phyloP scores from a whole-genome alignment of 495 filamentous ascomycete genomes.

The Annulohypoxylon maeteangense region DNA sequence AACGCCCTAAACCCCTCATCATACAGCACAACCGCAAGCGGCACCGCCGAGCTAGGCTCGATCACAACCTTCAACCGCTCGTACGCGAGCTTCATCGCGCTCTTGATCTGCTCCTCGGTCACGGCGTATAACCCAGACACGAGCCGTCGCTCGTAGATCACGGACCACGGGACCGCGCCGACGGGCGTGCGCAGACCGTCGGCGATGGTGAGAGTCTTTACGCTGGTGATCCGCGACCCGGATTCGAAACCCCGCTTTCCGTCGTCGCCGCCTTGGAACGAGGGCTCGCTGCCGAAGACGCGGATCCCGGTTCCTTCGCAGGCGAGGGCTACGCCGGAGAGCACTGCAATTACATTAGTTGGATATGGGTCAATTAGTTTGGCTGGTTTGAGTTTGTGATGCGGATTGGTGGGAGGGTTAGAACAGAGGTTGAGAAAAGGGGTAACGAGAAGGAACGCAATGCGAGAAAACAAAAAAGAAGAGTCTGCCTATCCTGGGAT shows the following conservation, averaged over 20 bases:
- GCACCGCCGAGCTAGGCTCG: conserved; percentile 90
- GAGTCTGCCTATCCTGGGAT: conserved; percentile 18
- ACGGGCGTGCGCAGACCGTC: conserved; percentile 91
- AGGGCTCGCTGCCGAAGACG: conserved; percentile 94
- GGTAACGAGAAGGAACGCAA: background rate
- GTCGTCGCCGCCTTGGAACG: conserved; percentile 87
- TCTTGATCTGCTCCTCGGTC: conserved; percentile 83
- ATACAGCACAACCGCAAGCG: conserved; percentile 82
- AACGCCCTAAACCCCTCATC: conserved; percentile 82
- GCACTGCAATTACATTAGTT: conserved; percentile 63
- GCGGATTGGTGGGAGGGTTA: background rate
- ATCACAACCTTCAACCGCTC: conserved; percentile 93
- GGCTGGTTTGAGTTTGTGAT: background rate
- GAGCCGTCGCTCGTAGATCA: conserved; percentile 79
- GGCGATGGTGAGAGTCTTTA: conserved; percentile 83
- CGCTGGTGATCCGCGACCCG: conserved; percentile 69
- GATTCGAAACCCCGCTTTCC: conserved; percentile 71
- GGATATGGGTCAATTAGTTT: conserved; percentile 8
- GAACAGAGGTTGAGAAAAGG: background rate
- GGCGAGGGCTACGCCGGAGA: conserved; percentile 82
- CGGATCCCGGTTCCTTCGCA: conserved; percentile 71
- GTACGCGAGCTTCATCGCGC: conserved; percentile 78
- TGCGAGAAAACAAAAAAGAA: background rate
- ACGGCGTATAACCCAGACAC: conserved; percentile 81
- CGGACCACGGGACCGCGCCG: conserved; percentile 78